Evolutionary conservation across 768 basidiomycete genomes (phyloP), one percentile per base, ranked within the genome.

Genomic region (Sporobolomyces phaffii): DNA sequence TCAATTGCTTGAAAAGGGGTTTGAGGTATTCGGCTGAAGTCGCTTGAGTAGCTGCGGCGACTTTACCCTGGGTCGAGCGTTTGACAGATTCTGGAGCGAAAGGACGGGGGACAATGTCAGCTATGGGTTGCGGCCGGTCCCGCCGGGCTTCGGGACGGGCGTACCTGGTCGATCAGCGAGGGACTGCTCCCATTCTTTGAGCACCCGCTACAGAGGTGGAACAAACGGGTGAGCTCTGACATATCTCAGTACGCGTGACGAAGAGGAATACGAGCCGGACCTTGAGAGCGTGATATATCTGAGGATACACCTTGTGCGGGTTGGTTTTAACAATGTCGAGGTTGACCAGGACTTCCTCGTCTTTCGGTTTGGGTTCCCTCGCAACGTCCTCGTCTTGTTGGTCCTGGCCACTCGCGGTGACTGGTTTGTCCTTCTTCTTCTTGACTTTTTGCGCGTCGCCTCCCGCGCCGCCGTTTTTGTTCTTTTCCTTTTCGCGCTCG

Each of bases 11-110:
- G 83, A 98, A 97, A 0, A 99, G 82, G 0, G 96, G 96, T 75
- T 99, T 99, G 34, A 99, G 82, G 76, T 98, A 94, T 73, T 97
- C 89, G 2, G 90, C 94, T 1, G 93, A 93, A 73, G 96, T 92
- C 1, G 90, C 86, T 78, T 97, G 92, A 0, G 90, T 94, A 1
- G 93, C 94, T 2, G 94, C 91, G 2, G 96, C 96, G 13, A 91
- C 79, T 77, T 91, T 96, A 11, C 96, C 96, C 75, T 93, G 91
- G 0, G 85, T 87, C 2, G 92, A 87, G 18, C 86, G 87, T 76
- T 92, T 92, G 66, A 99, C 79, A 53, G 86, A 81, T 31, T 97
- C 93, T 90, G 72, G 5, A 40, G 53, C n/a, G n/a, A n/a, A n/a
- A n/a, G n/a, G n/a, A n/a, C n/a, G n/a, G n/a, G n/a, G n/a, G n/a